These are phyloP conservation scores for Alternaria conjuncta DNA, from an alignment of 2,329 filamentous ascomycete genomes.

Conservation along the genomic window DNA sequence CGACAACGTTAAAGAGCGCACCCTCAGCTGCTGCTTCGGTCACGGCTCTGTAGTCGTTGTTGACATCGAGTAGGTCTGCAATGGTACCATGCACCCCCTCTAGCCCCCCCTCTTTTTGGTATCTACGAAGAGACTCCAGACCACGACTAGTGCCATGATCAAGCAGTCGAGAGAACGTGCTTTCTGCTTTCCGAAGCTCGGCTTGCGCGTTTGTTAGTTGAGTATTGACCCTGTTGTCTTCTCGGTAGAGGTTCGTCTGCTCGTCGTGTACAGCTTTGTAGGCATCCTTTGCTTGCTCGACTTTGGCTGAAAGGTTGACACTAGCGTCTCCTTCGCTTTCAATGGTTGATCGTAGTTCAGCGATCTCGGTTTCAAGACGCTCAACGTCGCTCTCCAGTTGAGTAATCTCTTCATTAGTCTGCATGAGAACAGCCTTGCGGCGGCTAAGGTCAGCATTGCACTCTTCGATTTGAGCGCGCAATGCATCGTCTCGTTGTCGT, in stretches of 20 bases:
- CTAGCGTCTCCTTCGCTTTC: slow-evolving; percentile 80
- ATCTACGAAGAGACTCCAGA: slow-evolving; percentile 81
- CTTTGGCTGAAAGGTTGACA: slow-evolving; percentile 73
- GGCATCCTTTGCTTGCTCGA: slow-evolving; percentile 77
- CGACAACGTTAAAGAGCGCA: slow-evolving; percentile 94
- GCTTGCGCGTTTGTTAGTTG: slow-evolving; percentile 76
- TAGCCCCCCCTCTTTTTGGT: slow-evolving; percentile 80
- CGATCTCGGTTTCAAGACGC: slow-evolving; percentile 74
- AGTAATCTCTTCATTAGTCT: slow-evolving; percentile 81
- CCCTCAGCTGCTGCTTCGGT: slow-evolving; percentile 92
- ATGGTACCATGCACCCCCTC: slow-evolving; percentile 90
- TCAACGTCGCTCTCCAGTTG: slow-evolving; percentile 74
- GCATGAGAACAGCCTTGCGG: slow-evolving; percentile 83
- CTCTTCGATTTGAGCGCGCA: slow-evolving; percentile 81
- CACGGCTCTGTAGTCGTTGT: slow-evolving; percentile 82
- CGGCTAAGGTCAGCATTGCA: slow-evolving; percentile 76
- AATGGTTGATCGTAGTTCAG: slow-evolving; percentile 72
- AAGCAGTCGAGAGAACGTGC: slow-evolving; percentile 81
- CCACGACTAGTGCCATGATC: slow-evolving; percentile 87
- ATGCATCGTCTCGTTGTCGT: slow-evolving; percentile 82
- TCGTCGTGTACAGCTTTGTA: slow-evolving; percentile 83
- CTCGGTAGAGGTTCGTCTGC: slow-evolving; percentile 83
- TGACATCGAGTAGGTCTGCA: slow-evolving; percentile 89
- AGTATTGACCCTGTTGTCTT: slow-evolving; percentile 85
- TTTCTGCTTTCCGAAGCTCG: slow-evolving; percentile 79